These are phyloP conservation scores for Debaryomyces coudertii DNA, from an alignment of 1,139 yeast species.

Conservation along the genomic window DNA sequence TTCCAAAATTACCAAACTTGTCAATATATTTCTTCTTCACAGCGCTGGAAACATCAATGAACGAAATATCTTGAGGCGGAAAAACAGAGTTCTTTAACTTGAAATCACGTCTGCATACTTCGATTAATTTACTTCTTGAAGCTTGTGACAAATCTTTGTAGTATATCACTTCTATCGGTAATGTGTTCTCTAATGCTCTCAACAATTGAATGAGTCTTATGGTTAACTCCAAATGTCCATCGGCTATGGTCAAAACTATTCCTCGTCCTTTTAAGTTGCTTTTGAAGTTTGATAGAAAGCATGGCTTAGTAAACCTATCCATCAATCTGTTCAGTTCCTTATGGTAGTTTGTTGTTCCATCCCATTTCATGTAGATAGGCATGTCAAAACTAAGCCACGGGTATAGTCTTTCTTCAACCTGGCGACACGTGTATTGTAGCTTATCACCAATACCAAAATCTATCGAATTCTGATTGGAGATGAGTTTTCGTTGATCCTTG, in stretches of 20 bases:
- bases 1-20: slow-evolving; percentile 44
- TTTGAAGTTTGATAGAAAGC: slow-evolving; percentile 26
- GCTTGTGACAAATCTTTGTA: slow-evolving; percentile 26
- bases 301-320: slow-evolving; percentile 11
- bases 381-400: slow-evolving; percentile 32
- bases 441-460: background rate
- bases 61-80: slow-evolving; percentile 46
- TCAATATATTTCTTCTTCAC: slow-evolving; percentile 29
- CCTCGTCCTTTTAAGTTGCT: slow-evolving; percentile 35
- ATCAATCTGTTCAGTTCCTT: slow-evolving; percentile 6
- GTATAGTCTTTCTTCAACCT: slow-evolving; percentile 21
- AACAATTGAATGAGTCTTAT: slow-evolving; percentile 33
- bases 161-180: slow-evolving; percentile 43
- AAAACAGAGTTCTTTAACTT: slow-evolving; percentile 16
- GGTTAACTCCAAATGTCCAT: slow-evolving; percentile 32
- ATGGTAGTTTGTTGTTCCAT: slow-evolving; percentile 19
- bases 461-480: background rate
- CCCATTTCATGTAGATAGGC: slow-evolving; percentile 25
- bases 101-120: slow-evolving; percentile 29
- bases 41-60: slow-evolving; percentile 43
- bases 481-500: background rate
- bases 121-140: slow-evolving; percentile 26
- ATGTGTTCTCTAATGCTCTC: slow-evolving; percentile 31
- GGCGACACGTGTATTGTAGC: slow-evolving; percentile 9
- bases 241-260: slow-evolving; percentile 41